These are phyloP conservation scores for Scolecobasidium constrictum DNA, from an alignment of 2,329 filamentous ascomycete genomes.

Conservation along the genomic window DNA sequence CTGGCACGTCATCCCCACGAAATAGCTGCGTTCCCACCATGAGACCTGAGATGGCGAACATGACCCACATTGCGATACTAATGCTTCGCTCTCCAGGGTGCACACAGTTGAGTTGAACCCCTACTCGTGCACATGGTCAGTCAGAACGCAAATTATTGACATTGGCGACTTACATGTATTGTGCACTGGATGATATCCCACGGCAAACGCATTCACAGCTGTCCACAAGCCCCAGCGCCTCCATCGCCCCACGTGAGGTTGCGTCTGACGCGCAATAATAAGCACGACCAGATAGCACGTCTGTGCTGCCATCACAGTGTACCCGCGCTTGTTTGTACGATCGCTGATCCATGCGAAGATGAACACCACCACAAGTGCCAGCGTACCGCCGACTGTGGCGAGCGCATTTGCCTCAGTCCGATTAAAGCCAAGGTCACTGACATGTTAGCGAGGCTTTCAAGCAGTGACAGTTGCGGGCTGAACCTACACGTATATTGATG, in stretches of 20 bases:
- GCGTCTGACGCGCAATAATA: slow-evolving; percentile 27
- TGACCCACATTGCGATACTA: slow-evolving; percentile 39
- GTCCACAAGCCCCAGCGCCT: too few relatives aligned
- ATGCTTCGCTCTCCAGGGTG: slow-evolving; percentile 38
- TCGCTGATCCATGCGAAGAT: slow-evolving; percentile 40
- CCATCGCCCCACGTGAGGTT: too few relatives aligned
- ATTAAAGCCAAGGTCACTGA: too few relatives aligned
- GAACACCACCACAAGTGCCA: slow-evolving; percentile 38
- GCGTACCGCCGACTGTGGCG: slow-evolving; percentile 27
- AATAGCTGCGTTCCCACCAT: slow-evolving; percentile 44
- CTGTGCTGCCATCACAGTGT: slow-evolving; percentile 34
- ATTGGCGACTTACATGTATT: too few relatives aligned
- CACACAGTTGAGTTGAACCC: slow-evolving; percentile 41
- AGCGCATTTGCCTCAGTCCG: too few relatives aligned
- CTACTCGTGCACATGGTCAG: slow-evolving; percentile 33
- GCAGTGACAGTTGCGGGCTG: too few relatives aligned
- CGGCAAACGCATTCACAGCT: too few relatives aligned
- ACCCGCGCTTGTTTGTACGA: slow-evolving; percentile 32
- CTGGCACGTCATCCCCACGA: slow-evolving; percentile 29
- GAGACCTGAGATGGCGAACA: slow-evolving; percentile 39
- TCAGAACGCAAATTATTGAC: too few relatives aligned
- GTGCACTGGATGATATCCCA: too few relatives aligned
- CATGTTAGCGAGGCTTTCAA: too few relatives aligned
- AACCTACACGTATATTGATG: too few relatives aligned
- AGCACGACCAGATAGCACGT: slow-evolving; percentile 34